Conservation (phyloP, 2,329 filamentous ascomycete species). For the Paraphoma sp. region DNA sequence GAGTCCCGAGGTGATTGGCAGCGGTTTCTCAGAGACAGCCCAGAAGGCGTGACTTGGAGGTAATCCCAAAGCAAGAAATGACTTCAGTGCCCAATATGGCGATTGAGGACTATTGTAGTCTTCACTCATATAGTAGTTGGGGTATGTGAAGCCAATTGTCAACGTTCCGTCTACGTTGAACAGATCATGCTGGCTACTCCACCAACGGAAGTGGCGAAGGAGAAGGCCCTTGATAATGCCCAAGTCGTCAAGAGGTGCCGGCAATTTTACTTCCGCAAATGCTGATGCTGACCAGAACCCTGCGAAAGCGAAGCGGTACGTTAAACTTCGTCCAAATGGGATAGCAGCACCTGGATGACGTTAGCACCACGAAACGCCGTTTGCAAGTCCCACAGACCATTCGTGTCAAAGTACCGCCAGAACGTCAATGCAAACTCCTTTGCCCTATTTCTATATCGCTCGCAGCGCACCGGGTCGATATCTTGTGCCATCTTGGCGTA, state of each 20-base stretch:
- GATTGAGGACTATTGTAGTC: constrained; percentile 66
- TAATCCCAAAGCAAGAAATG: constrained; percentile 53
- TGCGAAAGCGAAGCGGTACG: constrained; percentile 59
- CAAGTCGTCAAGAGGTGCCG: constrained; percentile 45
- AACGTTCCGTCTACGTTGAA: constrained; percentile 59
- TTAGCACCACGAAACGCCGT: not conserved
- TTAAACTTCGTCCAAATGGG: constrained; percentile 60
- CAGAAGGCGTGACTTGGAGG: constrained; percentile 54
- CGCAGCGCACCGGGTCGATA: constrained; percentile 49
- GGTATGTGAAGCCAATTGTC: constrained; percentile 56
- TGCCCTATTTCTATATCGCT: constrained; percentile 49
- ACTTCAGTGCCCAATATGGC: constrained; percentile 62
- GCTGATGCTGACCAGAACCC: constrained; percentile 58
- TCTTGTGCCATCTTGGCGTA: constrained; percentile 55
- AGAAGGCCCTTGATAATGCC: constrained; percentile 58
- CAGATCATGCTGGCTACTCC: constrained; percentile 51
- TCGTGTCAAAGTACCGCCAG: constrained; percentile 58
- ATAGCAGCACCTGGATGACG: constrained; percentile 54
- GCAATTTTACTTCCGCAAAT: constrained; percentile 51
- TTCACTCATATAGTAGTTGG: constrained; percentile 63
- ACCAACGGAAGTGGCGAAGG: constrained; percentile 59
- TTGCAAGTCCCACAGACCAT: constrained; percentile 41
- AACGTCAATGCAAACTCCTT: constrained; percentile 51
- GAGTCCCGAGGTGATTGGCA: constrained; percentile 8
- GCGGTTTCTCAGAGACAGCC: constrained; percentile 51